These are phyloP conservation scores for Leccinum obscurum DNA, from an alignment of 768 basidiomycete genomes.

Conservation along the genomic window DNA sequence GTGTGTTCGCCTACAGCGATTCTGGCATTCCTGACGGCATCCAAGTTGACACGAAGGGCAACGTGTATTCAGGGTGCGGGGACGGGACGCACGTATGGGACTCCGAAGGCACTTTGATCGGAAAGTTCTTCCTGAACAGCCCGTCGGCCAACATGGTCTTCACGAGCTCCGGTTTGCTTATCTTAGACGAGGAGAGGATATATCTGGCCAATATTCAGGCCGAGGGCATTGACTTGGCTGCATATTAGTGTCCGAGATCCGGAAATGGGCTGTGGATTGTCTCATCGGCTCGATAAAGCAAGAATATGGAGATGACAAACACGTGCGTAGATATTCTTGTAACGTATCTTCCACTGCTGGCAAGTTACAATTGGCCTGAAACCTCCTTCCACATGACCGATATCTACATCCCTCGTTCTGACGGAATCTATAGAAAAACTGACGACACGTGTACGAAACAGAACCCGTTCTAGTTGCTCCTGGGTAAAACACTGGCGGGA, in stretches of 20 bases:
- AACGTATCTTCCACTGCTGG: neutral
- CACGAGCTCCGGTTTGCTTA: slow-evolving; percentile 40
- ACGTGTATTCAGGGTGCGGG: slow-evolving; percentile 68
- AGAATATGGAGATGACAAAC: neutral
- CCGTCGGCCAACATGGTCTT: slow-evolving; percentile 42
- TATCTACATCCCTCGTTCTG: neutral
- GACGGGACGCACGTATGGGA: slow-evolving; percentile 70
- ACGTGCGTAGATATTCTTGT: neutral
- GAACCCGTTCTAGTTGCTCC: neutral
- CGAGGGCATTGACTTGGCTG: slow-evolving; percentile 25
- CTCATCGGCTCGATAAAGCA: neutral
- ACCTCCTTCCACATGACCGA: neutral
- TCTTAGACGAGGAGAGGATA: slow-evolving; percentile 41
- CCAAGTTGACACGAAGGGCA: slow-evolving; percentile 61
- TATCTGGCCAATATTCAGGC: slow-evolving; percentile 40
- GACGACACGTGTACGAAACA: slow-evolving; percentile 8
- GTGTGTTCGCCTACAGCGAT: slow-evolving; percentile 68
- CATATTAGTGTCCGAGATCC: slow-evolving; percentile 5
- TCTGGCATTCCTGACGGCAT: slow-evolving; percentile 69
- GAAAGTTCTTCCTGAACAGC: slow-evolving; percentile 26
- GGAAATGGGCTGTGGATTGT: neutral
- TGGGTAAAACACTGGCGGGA: neutral
- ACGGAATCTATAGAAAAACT: slow-evolving; percentile 1
- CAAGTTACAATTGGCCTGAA: neutral
- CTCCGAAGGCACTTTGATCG: slow-evolving; percentile 50